Conservation (phyloP, 176 grass and related monocot genomes). For the Calamus simplicifolius region DNA sequence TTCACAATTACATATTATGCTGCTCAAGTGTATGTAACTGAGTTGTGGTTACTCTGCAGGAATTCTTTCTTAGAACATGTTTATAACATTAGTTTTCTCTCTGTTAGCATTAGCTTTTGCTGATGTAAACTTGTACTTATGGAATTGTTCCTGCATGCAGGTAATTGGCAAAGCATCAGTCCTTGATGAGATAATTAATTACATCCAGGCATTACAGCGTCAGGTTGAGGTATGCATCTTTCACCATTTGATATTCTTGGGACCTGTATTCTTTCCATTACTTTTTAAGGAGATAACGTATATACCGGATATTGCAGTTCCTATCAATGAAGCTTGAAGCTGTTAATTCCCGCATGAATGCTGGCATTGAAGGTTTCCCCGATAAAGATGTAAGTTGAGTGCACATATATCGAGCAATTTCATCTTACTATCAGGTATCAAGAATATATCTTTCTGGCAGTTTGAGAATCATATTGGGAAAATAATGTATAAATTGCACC, state of each 20-base stretch:
- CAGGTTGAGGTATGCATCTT: constrained; percentile 77
- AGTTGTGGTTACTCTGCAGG: no score
- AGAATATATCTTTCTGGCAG: no score
- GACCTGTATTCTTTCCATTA: neutral
- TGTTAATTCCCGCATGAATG: constrained; percentile 51
- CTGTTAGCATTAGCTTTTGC: neutral
- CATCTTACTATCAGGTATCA: no score
- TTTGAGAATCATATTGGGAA: no score
- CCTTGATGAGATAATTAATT: constrained; percentile 96
- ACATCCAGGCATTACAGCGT: constrained; percentile 83
- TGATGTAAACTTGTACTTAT: constrained; percentile 7
- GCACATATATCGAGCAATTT: no score
- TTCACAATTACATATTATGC: constrained; percentile 3
- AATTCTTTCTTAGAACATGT: no score
- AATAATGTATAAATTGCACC: no score
- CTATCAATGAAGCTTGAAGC: constrained; percentile 98
- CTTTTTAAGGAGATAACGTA: constrained; percentile 1
- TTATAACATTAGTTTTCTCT: no score
- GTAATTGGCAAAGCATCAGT: constrained; percentile 96
- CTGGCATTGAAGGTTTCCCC: constrained; percentile 53
- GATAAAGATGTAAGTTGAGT: constrained; percentile 77
- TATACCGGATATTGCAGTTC: constrained; percentile 49
- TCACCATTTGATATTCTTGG: constrained; percentile 8
- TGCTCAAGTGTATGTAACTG: no score
- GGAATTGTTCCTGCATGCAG: constrained; percentile 30